Evolutionary conservation across 306 rosid species (phyloP).

Genomic region (Ammopiptanthus mongolicus): DNA sequence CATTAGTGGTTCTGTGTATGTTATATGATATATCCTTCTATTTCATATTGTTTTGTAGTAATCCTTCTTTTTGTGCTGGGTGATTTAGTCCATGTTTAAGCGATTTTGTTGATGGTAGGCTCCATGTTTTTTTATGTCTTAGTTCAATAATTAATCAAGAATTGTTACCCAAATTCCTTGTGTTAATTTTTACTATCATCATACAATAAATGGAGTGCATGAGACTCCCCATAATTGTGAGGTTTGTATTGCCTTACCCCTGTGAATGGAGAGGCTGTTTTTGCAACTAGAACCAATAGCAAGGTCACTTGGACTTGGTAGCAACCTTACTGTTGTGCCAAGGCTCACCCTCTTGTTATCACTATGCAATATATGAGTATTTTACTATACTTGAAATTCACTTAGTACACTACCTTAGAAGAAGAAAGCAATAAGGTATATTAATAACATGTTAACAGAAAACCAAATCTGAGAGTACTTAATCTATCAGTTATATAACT

Average conservation of each 20-base stretch:
- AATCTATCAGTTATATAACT: background rate
- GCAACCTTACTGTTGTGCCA: background rate
- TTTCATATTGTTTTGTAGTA: background rate
- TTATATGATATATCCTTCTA: background rate
- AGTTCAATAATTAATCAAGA: background rate
- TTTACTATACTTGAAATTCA: background rate
- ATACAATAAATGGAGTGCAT: background rate
- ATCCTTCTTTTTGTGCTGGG: background rate
- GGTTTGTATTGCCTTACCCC: background rate
- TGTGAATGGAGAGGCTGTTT: background rate
- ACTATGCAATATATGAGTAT: background rate
- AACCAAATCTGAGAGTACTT: background rate
- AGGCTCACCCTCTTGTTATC: background rate
- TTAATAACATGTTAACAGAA: background rate
- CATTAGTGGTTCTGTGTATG: background rate
- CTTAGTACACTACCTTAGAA: background rate
- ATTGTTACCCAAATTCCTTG: background rate
- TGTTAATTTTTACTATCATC: background rate
- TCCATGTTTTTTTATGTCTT: background rate
- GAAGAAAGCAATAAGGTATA: constrained; percentile 1
- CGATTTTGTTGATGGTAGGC: background rate
- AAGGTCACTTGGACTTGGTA: background rate
- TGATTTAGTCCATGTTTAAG: background rate
- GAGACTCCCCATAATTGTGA: background rate
- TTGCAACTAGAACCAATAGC: background rate